Evolutionary conservation across 202 grass and related monocot species (phyloP).

Genomic region (Zoysia matrella): DNA sequence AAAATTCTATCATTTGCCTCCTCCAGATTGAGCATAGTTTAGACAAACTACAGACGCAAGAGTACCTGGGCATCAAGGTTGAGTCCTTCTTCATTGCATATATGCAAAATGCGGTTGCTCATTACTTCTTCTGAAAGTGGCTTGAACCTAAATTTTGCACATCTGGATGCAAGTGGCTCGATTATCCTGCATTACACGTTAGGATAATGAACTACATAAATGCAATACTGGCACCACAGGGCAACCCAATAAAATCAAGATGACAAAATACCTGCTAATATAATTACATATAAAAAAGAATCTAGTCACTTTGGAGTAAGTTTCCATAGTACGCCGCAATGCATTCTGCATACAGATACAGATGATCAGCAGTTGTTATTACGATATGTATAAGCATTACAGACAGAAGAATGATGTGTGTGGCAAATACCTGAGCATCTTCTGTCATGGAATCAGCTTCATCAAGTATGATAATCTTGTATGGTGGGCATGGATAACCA

Average conservation of each 20-base stretch:
- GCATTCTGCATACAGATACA: constrained; percentile 75
- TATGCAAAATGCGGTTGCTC: constrained; percentile 88
- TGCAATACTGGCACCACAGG: constrained; percentile 10
- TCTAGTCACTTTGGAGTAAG: constrained; percentile 96
- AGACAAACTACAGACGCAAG: constrained; percentile 5
- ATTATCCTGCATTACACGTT: constrained; percentile 75
- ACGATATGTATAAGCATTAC: constrained; percentile 17
- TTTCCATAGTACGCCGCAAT: constrained; percentile 95
- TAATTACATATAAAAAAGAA: constrained; percentile 99
- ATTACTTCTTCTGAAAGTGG: constrained; percentile 94
- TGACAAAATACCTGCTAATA: constrained; percentile 89
- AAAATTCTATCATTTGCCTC: constrained; percentile 9
- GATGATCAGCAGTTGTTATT: constrained; percentile 25
- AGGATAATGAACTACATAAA: constrained; percentile 25
- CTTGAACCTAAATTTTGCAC: constrained; percentile 99
- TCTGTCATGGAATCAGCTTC: constrained; percentile 99
- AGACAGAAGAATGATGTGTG: neutral
- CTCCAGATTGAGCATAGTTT: neutral
- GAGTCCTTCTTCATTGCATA: constrained; percentile 91
- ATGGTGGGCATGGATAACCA: constrained; percentile 91
- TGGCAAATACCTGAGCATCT: constrained; percentile 86
- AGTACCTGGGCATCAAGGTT: constrained; percentile 81
- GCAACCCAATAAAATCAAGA: constrained; percentile 16
- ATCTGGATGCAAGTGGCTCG: constrained; percentile 96
- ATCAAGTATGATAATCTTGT: constrained; percentile 96